Base-by-base conservation (phyloP, 768 basidiomycete genomes). In the Cantharellus anzutake region DNA sequence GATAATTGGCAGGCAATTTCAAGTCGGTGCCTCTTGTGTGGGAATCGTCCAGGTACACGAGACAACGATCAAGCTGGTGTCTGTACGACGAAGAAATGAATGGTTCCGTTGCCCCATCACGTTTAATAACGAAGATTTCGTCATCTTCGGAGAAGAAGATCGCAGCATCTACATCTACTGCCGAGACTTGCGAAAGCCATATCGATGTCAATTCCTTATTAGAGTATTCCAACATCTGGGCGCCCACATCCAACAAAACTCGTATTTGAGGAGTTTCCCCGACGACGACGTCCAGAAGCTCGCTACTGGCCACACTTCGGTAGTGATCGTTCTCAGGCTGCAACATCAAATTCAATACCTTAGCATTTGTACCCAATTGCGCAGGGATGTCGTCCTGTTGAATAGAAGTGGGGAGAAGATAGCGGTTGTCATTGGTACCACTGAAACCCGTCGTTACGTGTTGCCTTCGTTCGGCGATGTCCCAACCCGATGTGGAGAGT, bases 21-120 rank as follows among this genome's bases (percentile, higher is more conserved):
- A 80, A 66, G 60, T 80, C 78, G 0, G 78, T 80, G 3, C 78
- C 78, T 63, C 78, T 60, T 29, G 72, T 74, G 60, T 79, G 78
- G 0, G 76, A 75, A 56, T 80, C 78, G 55, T 80, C 78, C 0
- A 80, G 73, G 62, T 80, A 80, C 2, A 79, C 64, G 3, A 75
- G 60, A 41, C 75, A 76, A 59, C 70, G 66, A 3, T 70, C 64
- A 4, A 75, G 64, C 50, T 69, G 70, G 16, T 70, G 63, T 5
- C 62, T 65, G 63, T 68, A 76, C 7, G 71, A 66, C 1, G 78
- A 76, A 3, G 70, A 68, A 4, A 65, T 55, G 7, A 79, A 64
- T 4, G 67, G 65, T 58, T 75, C 71, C 3, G 68, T 62, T 2
- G 56, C 60, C 0, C 71, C 71, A 60, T 76, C 73, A 2, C 69